Base-by-base conservation (phyloP, 148 eudicot species). In the Dianthus caryophyllus region DNA sequence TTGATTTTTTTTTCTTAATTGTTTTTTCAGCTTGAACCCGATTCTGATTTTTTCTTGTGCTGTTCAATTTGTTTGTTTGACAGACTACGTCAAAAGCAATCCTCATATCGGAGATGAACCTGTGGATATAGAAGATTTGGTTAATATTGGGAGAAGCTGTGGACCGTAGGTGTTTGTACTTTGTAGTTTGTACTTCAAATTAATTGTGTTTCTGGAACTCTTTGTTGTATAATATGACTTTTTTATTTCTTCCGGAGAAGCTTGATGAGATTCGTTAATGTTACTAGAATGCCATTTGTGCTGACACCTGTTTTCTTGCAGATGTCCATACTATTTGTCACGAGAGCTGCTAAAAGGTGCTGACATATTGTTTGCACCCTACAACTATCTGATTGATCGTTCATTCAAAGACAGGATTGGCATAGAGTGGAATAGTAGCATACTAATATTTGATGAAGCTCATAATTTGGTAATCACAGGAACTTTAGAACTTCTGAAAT, bases 371-470 rank as follows among this genome's bases (percentile, higher is more conserved):
- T 90, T 94, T 79, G 96, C 93, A 57, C 99, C 99, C 46, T 94
- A 94, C 83, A 94, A 94, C 77, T 94, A 94, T 84, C 92, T 94
- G 49, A 94, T 94, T 63, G 99, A 94, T 70, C 90, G 81, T 41
- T 71, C 83, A 14, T 74, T 75, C 70, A 79, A 90, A 67, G 77
- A 85, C 61, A 75, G 82, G 62, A 78, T 94, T 73, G 89, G 81
- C 61, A 80, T 94, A 76, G 82, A 75, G 65, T 94, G 97, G 99
- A 43, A 39, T n/a, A 72, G 75, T 52, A 85, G 96, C 74, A 74
- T 88, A 64, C 83, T 94, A 59, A 86, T 94, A 70, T 94, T 94
- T 77, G 99, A 94, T 78, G 99, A 94, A 90, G 99, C 99, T 76
- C 99, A 94, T 80, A 94, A 94, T 81, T 81, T 94, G 87, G 99